A percentile compares a stretch with the other conserved stretches of the same genome.
Evolutionary conservation across 768 basidiomycete species (phyloP).

Genomic region (Podaxis sp.): DNA sequence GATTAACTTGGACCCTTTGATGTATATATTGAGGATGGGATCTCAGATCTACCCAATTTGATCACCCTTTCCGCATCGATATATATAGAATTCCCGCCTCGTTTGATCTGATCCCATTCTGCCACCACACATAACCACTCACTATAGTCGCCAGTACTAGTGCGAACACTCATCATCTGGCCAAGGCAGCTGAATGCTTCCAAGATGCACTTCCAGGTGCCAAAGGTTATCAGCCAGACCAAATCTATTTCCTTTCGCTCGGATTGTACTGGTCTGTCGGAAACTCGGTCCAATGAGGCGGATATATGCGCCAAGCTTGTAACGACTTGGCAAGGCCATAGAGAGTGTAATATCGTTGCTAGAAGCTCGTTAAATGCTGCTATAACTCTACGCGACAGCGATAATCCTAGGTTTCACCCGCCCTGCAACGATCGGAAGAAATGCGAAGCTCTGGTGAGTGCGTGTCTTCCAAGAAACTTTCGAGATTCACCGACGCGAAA

Average conservation of each 20-base stretch:
- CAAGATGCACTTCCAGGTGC: not conserved
- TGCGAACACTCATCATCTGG: not conserved
- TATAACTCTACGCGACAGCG: slow-evolving; percentile 31
- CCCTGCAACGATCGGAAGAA: slow-evolving; percentile 68
- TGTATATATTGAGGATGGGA: not conserved
- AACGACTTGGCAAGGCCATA: slow-evolving; percentile 56
- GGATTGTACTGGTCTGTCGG: not conserved
- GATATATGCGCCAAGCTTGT: slow-evolving; percentile 72
- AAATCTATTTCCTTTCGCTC: not conserved
- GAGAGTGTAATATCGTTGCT: slow-evolving; percentile 46
- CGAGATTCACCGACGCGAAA: not conserved
- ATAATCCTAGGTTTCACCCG: slow-evolving; percentile 56
- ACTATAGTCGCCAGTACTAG: not conserved
- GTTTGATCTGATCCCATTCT: not conserved
- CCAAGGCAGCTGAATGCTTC: not conserved
- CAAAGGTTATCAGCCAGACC: not conserved
- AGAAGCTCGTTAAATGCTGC: not conserved
- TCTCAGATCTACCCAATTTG: not conserved
- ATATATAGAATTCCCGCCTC: not conserved
- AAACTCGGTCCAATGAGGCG: not conserved
- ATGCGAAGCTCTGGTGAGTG: slow-evolving; percentile 58
- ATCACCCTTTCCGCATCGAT: not conserved
- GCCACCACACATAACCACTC: not conserved
- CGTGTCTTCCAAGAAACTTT: not conserved
- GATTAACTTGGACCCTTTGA: slow-evolving; percentile 35